Conservation (phyloP, 2,329 filamentous ascomycete species). For the Calycina marina region DNA sequence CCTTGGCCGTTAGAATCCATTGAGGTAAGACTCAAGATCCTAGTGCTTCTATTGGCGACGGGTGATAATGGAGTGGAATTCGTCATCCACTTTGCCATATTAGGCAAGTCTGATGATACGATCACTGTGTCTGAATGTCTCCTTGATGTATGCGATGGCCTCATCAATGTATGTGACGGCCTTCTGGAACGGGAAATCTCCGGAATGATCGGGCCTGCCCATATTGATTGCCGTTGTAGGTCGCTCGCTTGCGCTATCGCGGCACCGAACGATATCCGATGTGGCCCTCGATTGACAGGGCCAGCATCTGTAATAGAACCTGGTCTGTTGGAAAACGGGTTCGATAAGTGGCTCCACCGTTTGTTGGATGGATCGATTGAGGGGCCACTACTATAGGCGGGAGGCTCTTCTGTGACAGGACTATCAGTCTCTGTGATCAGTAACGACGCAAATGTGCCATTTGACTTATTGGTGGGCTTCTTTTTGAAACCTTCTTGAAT, state of each 20-base stretch:
- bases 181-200: slow-evolving; percentile 1
- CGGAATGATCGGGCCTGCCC: slow-evolving; percentile 9
- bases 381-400: neutral
- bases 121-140: too few species aligned
- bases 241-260: slow-evolving; percentile 11
- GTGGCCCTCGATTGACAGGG: neutral
- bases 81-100: neutral
- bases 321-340: slow-evolving; percentile 6
- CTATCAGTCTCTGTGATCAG: slow-evolving; percentile 12
- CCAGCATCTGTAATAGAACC: neutral
- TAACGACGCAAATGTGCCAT: slow-evolving; percentile 33
- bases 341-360: slow-evolving; percentile 6
- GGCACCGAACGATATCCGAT: slow-evolving; percentile 8
- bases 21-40: neutral
- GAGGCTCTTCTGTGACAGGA: neutral
- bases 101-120: neutral
- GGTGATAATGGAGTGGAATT: neutral
- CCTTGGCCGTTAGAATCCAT: too few species aligned
- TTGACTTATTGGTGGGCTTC: slow-evolving; percentile 32
- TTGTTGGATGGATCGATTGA: neutral
- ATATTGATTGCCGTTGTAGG: slow-evolving; percentile 8
- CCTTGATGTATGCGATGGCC: neutral
- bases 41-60: neutral
- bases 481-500: slow-evolving; percentile 53
- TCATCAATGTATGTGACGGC: neutral